Evolutionary conservation across 148 eudicot species (phyloP).

Genomic region (Cornus florida): DNA sequence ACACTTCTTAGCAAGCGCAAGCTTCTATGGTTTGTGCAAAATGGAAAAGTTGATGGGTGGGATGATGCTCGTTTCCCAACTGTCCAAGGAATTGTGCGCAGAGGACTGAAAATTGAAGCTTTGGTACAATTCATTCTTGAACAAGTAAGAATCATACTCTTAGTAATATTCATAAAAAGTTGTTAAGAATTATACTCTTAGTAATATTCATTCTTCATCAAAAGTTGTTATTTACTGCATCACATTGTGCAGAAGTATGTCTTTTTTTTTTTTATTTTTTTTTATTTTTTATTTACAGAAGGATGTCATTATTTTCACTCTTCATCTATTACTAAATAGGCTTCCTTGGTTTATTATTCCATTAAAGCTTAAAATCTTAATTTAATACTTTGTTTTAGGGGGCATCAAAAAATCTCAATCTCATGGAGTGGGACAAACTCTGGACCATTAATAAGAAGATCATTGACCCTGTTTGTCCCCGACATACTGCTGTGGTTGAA

Average conservation of each 20-base stretch:
- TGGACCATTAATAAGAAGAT: slow-evolving; percentile 95
- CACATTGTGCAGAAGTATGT: not conserved
- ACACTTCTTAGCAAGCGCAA: slow-evolving; percentile 98
- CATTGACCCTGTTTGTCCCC: slow-evolving; percentile 90
- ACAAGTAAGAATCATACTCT: slow-evolving; percentile 47
- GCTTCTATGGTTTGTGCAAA: slow-evolving; percentile 95
- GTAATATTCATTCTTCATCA: not conserved
- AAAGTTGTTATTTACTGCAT: not conserved
- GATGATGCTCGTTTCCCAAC: slow-evolving; percentile 99
- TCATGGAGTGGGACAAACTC: slow-evolving; percentile 99
- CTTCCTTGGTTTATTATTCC: not conserved
- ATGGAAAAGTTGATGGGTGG: slow-evolving; percentile 98
- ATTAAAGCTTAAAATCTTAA: not conserved
- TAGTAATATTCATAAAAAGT: not conserved
- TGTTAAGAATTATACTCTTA: slow-evolving; percentile 15
- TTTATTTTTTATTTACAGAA: not conserved
- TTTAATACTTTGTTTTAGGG: slow-evolving; percentile 51
- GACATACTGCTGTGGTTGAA: slow-evolving; percentile 87
- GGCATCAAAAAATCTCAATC: slow-evolving; percentile 93
- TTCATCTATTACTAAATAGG: slow-evolving; percentile 5
- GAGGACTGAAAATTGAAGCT: slow-evolving; percentile 91
- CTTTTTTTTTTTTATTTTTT: not conserved
- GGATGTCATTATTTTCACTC: not conserved
- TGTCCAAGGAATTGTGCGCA: slow-evolving; percentile 94
- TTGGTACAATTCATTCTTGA: slow-evolving; percentile 91